These are phyloP conservation scores for Podospora tetraspora DNA, from an alignment of 495 filamentous ascomycete genomes.

Conservation along the genomic window DNA sequence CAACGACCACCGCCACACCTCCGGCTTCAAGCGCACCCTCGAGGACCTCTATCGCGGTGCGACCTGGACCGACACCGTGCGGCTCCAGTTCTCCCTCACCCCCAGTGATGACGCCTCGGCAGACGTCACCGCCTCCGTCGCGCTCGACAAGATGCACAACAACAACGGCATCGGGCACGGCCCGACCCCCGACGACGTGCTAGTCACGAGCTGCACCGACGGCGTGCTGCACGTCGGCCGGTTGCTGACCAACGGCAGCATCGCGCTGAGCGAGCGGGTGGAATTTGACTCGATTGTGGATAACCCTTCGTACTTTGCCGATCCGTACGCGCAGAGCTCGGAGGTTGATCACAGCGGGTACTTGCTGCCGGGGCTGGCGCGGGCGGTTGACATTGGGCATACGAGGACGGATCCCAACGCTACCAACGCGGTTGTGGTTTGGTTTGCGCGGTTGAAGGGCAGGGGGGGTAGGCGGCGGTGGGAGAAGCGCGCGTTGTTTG, in stretches of 20 bases:
- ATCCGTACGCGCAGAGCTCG: slow-evolving; percentile 47
- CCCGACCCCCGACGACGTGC: slow-evolving; percentile 39
- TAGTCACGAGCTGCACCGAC: slow-evolving; percentile 40
- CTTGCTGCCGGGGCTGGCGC: slow-evolving; percentile 46
- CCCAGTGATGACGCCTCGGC: slow-evolving; percentile 17
- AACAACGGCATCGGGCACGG: slow-evolving; percentile 57
- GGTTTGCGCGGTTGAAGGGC: slow-evolving; percentile 29
- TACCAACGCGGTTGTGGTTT: slow-evolving; percentile 45
- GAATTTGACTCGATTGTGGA: slow-evolving; percentile 45
- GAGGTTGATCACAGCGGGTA: slow-evolving; percentile 52
- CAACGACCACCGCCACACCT: slow-evolving; percentile 54
- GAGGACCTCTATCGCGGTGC: slow-evolving; percentile 35
- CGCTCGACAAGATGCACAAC: slow-evolving; percentile 41
- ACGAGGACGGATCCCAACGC: slow-evolving; percentile 35
- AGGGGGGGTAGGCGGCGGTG: slow-evolving; percentile 20
- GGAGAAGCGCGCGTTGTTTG: slow-evolving; percentile 48
- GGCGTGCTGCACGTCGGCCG: slow-evolving; percentile 27
- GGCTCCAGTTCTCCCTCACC: slow-evolving; percentile 22
- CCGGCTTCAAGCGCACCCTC: slow-evolving; percentile 40
- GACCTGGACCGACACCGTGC: slow-evolving; percentile 32
- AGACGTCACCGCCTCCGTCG: slow-evolving; percentile 43
- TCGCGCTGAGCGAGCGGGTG: slow-evolving; percentile 41
- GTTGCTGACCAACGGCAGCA: slow-evolving; percentile 31
- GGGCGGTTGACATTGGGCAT: slow-evolving; percentile 32
- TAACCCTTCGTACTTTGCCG: slow-evolving; percentile 53